phyloP scores from a whole-genome alignment of 2,329 filamentous ascomycete genomes.

The Lasiodiplodia sp. region DNA sequence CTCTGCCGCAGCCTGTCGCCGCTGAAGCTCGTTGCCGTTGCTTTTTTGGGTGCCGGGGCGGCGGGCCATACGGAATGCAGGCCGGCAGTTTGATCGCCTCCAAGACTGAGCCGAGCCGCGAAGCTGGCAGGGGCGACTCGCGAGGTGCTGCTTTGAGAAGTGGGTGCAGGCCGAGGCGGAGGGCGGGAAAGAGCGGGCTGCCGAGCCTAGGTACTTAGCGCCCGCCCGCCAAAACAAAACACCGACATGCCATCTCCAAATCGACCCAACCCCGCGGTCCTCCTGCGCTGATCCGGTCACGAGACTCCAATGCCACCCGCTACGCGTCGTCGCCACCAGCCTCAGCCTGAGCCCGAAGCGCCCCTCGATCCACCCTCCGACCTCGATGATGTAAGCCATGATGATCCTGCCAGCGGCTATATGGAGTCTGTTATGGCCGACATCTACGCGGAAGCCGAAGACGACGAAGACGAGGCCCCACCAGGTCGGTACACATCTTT shows the following conservation, averaged over 20 bases:
- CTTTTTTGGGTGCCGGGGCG: background rate
- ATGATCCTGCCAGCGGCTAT: constrained; percentile 13
- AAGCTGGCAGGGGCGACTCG: background rate
- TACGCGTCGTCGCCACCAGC: constrained; percentile 37
- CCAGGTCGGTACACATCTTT: constrained; percentile 12
- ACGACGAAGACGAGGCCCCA: constrained; percentile 37
- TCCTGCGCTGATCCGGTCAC: constrained; percentile 5
- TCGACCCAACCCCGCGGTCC: constrained; percentile 15
- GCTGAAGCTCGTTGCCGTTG: background rate
- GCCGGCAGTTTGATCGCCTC: constrained; percentile 10
- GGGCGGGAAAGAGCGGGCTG: background rate
- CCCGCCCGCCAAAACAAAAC: constrained; percentile 29
- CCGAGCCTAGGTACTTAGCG: background rate
- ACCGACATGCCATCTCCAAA: constrained; percentile 15
- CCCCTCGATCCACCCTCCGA: constrained; percentile 28
- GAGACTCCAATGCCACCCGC: constrained; percentile 39
- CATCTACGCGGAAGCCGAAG: constrained; percentile 41
- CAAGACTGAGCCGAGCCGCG: background rate
- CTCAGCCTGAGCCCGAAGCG: constrained; percentile 34
- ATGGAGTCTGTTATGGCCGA: constrained; percentile 29
- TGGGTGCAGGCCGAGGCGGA: background rate
- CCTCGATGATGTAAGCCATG: constrained; percentile 25
- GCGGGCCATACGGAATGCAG: constrained; percentile 1
- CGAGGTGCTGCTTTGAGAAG: background rate
- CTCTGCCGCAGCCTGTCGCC: background rate